A percentile compares a stretch with the other conserved stretches of the same genome.
These are phyloP conservation scores for Quercus dentata DNA, from an alignment of 306 rosid genomes.

Conservation along the genomic window DNA sequence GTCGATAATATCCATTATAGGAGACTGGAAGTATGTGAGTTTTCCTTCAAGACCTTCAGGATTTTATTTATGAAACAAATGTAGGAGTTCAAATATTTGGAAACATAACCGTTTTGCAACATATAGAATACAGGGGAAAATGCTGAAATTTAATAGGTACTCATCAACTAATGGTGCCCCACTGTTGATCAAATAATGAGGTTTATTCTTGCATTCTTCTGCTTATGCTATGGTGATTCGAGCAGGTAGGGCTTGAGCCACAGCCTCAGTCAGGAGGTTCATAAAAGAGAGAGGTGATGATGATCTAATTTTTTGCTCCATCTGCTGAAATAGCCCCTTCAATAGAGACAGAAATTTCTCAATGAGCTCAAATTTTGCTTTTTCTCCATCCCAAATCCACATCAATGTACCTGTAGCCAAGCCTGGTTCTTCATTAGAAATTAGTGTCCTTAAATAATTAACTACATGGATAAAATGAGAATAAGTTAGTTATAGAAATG, in stretches of 20 bases:
- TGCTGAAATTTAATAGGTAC: neutral
- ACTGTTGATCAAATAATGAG: neutral
- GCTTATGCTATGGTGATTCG: constrained; percentile 13
- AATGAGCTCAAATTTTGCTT: constrained; percentile 45
- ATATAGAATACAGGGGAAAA: neutral
- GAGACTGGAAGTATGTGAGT: neutral
- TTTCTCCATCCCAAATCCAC: constrained; percentile 46
- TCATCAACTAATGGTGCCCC: neutral
- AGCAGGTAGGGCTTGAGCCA: constrained; percentile 32
- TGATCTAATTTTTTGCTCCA: constrained; percentile 49
- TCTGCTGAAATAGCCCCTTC: no score
- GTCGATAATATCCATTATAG: neutral
- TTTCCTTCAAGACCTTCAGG: neutral
- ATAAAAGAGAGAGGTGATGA: constrained; percentile 50
- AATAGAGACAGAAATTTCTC: no score
- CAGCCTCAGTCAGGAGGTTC: constrained; percentile 43
- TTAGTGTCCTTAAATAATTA: constrained; percentile 25
- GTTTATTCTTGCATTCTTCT: neutral
- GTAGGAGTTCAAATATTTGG: neutral
- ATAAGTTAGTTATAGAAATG: neutral
- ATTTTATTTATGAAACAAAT: neutral
- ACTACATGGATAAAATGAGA: constrained; percentile 15
- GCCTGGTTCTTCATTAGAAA: constrained; percentile 27
- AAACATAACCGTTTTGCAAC: neutral
- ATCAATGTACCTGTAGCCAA: constrained; percentile 23